Conservation (phyloP, 129 eudicot genomes). For the Ambrosia trifida region DNA sequence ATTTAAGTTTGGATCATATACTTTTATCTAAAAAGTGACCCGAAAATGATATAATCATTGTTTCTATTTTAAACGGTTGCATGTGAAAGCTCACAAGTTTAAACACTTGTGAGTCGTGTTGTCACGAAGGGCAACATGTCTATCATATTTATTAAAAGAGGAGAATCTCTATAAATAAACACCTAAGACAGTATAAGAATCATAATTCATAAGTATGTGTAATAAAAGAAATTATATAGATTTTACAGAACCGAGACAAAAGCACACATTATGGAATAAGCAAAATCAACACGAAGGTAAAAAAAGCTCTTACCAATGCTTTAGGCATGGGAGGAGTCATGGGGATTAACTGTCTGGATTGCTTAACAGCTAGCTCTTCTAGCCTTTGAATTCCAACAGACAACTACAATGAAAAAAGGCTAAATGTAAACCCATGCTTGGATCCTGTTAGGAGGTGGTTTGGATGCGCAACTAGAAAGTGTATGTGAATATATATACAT, state of each 20-base stretch:
- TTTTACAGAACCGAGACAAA: neutral
- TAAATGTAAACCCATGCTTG: slow-evolving; percentile 11
- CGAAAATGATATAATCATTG: neutral
- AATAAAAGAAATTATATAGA: neutral
- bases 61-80: neutral
- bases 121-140: neutral
- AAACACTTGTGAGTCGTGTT: neutral
- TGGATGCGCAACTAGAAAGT: neutral
- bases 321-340: slow-evolving; percentile 76
- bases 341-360: slow-evolving; percentile 80
- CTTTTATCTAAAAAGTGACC: neutral
- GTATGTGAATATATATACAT: too few relatives aligned
- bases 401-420: slow-evolving; percentile 38
- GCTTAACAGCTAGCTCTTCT: slow-evolving; percentile 81
- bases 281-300: neutral
- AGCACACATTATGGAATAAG: neutral
- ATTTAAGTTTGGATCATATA: neutral
- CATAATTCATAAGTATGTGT: too few relatives aligned
- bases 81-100: neutral
- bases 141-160: neutral
- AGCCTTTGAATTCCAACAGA: slow-evolving; percentile 66
- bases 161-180: neutral
- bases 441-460: neutral
- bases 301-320: slow-evolving; percentile 49
- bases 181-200: neutral